phyloP scores from a whole-genome alignment of 768 basidiomycete genomes.

The Naematelia aurantialba region DNA sequence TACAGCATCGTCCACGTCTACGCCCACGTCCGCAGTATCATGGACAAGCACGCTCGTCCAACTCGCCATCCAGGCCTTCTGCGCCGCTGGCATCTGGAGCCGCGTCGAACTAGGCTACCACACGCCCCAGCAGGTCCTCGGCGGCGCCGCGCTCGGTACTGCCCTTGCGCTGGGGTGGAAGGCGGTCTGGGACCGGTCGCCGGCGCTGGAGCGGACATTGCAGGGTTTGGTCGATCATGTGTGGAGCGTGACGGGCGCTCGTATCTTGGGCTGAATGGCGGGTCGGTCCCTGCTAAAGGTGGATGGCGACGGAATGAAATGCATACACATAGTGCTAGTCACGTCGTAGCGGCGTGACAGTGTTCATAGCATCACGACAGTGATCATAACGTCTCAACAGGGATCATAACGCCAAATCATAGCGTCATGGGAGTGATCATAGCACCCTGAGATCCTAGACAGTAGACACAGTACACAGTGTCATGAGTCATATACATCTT shows the following conservation, averaged over 20 bases:
- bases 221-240: constrained; percentile 21
- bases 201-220: constrained; percentile 9
- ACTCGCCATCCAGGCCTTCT: constrained; percentile 9
- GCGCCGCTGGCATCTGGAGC: constrained; percentile 38
- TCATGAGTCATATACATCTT: constrained; percentile 4
- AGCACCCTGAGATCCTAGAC: too few relatives aligned
- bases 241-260: constrained; percentile 12
- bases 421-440: too few relatives aligned
- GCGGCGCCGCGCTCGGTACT: constrained; percentile 29
- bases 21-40: too few relatives aligned
- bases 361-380: too few relatives aligned
- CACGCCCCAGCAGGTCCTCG: constrained; percentile 37
- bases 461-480: neutral
- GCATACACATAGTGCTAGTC: too few relatives aligned
- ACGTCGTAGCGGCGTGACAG: too few relatives aligned
- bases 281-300: too few relatives aligned
- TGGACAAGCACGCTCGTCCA: too few relatives aligned
- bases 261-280: constrained; percentile 13
- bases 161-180: constrained; percentile 30
- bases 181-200: constrained; percentile 19
- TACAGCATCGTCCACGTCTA: too few relatives aligned
- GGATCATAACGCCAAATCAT: too few relatives aligned
- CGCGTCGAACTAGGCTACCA: constrained; percentile 47
- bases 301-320: too few relatives aligned
- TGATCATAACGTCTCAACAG: too few relatives aligned